Conservation (phyloP, 2,329 filamentous ascomycete species). For the Diaporthe citrichinensis region DNA sequence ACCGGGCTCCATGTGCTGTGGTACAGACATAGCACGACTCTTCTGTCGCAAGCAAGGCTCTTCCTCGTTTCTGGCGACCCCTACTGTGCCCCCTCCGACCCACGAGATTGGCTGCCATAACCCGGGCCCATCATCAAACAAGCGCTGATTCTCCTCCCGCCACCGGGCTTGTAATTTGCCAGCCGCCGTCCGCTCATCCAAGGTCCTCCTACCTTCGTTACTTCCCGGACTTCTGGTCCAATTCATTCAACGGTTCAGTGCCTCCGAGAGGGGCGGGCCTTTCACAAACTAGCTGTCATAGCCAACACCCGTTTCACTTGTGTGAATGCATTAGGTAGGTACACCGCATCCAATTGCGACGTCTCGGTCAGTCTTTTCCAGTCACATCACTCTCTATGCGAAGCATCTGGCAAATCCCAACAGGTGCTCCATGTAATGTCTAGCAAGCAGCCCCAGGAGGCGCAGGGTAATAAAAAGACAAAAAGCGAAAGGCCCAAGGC, state of each 20-base stretch:
- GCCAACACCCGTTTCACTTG: conserved; percentile 4
- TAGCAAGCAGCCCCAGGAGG: neutral
- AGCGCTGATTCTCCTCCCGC: conserved; percentile 33
- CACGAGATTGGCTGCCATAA: conserved; percentile 13
- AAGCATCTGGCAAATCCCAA: neutral
- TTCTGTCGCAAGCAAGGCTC: conserved; percentile 13
- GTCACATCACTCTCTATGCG: neutral
- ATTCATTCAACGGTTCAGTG: neutral
- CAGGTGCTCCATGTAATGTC: neutral
- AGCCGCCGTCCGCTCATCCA: conserved; percentile 18
- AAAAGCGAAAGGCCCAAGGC: neutral
- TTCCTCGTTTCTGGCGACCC: conserved; percentile 26
- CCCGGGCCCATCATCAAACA: conserved; percentile 32
- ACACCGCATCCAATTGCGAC: neutral
- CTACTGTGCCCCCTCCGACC: neutral
- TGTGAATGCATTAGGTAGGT: neutral
- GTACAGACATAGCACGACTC: conserved; percentile 13
- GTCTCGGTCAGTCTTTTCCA: neutral
- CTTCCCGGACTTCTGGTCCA: neutral
- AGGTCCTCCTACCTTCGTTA: conserved; percentile 1
- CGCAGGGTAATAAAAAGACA: no score
- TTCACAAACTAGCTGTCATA: neutral
- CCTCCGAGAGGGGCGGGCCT: conserved; percentile 38
- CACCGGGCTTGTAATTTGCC: conserved; percentile 27
- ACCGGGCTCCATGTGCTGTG: neutral